phyloP scores from a whole-genome alignment of 495 filamentous ascomycete species.

The Penicillium tannophilum region DNA sequence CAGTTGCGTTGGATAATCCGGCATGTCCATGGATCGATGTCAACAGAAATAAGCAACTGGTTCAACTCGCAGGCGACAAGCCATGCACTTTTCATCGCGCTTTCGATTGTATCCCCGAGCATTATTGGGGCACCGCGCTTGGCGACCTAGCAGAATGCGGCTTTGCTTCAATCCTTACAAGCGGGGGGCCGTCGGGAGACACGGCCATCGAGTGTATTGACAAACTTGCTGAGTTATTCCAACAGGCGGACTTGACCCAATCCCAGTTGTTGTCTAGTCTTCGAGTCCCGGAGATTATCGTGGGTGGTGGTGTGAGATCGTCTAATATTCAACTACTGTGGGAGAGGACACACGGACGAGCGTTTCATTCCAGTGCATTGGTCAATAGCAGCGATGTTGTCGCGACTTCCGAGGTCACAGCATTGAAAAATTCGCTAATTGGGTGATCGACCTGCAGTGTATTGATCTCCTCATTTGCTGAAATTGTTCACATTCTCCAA shows the following conservation, averaged over 20 bases:
- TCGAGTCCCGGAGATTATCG: conserved; percentile 28
- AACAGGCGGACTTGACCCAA: not conserved
- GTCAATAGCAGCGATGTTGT: not conserved
- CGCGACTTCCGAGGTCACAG: not conserved
- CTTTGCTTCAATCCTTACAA: conserved; percentile 50
- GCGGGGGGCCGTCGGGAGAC: conserved; percentile 38
- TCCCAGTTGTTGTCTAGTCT: too few relatives aligned
- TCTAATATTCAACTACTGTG: conserved; percentile 34
- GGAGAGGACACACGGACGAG: conserved; percentile 24
- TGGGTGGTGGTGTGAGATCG: conserved; percentile 45
- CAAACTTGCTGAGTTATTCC: conserved; percentile 13
- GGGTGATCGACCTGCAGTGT: not conserved
- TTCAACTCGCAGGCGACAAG: conserved; percentile 37
- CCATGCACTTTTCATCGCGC: conserved; percentile 59
- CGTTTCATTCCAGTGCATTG: conserved; percentile 47
- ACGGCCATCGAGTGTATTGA: conserved; percentile 24
- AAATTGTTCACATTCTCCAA: too few relatives aligned
- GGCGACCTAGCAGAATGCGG: conserved; percentile 41
- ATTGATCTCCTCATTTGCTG: not conserved
- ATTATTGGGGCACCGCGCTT: conserved; percentile 29
- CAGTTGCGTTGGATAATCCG: conserved; percentile 2
- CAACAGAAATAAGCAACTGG: conserved; percentile 37
- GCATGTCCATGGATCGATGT: conserved; percentile 34
- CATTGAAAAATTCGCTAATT: not conserved
- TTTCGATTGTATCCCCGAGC: conserved; percentile 45